Percentiles rank a stretch among this genome's conserved stretches.
These are phyloP conservation scores for Sphaerulina vaccinii DNA, from an alignment of 2,329 filamentous ascomycete species.

Conservation along the genomic window DNA sequence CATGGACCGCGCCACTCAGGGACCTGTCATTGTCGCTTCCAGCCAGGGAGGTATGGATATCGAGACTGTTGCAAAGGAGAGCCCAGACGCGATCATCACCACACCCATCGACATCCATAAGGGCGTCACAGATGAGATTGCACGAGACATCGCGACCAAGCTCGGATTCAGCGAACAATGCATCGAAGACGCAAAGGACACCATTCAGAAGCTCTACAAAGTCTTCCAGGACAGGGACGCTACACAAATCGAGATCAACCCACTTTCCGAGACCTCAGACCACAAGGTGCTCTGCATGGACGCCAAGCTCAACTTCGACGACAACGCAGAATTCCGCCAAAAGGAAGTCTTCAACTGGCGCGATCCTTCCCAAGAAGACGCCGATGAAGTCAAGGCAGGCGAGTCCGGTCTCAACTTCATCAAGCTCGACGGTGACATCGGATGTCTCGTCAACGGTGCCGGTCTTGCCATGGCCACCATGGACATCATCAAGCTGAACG, in stretches of 20 bases:
- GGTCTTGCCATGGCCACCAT: constrained; percentile 99
- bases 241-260: constrained; percentile 99
- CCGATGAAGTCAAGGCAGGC: constrained; percentile 95
- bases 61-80: constrained; percentile 97
- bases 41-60: constrained; percentile 99
- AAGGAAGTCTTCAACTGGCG: constrained; percentile 94
- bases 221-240: constrained; percentile 98
- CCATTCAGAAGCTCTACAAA: constrained; percentile 98
- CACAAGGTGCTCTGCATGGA: constrained; percentile 99
- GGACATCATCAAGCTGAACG: constrained; percentile 99
- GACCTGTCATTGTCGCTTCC: constrained; percentile 93
- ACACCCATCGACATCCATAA: constrained; percentile 90
- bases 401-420: constrained; percentile 97
- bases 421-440: constrained; percentile 99
- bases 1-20: constrained; percentile 91
- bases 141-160: constrained; percentile 81
- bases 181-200: constrained; percentile 90
- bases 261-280: constrained; percentile 94
- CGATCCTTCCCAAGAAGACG: constrained; percentile 91
- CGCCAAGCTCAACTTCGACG: constrained; percentile 97
- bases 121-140: constrained; percentile 94
- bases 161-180: constrained; percentile 98
- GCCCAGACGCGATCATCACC: constrained; percentile 90
- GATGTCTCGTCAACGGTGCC: constrained; percentile 97
- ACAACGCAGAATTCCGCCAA: constrained; percentile 98